Conservation (phyloP, 2,329 filamentous ascomycete genomes). For the Aspergillus arachidicola region DNA sequence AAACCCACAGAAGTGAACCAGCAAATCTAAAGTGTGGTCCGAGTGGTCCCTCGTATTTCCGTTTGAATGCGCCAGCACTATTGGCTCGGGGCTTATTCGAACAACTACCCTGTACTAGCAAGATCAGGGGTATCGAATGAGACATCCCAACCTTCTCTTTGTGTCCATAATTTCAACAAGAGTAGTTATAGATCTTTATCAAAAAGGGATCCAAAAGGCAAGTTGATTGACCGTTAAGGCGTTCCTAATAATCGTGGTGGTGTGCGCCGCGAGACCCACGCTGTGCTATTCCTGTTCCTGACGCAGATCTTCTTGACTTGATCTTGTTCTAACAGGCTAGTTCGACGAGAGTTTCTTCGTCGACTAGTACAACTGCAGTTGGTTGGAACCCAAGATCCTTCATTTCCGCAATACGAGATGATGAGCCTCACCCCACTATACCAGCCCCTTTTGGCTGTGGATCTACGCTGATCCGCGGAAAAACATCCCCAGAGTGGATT, state of each 20-base stretch:
- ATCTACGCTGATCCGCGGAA: not conserved
- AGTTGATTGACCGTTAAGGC: not conserved
- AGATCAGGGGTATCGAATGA: not conserved
- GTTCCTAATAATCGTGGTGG: not conserved
- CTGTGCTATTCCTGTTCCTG: not conserved
- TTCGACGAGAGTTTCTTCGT: conserved; percentile 23
- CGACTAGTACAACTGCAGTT: not conserved
- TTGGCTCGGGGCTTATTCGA: not conserved
- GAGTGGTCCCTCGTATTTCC: conserved; percentile 8
- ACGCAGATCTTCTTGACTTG: not conserved
- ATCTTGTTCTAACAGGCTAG: not conserved
- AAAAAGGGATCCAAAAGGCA: not conserved
- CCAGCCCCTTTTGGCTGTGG: not conserved
- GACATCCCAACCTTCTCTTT: not conserved
- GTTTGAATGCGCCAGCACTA: not conserved
- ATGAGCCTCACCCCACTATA: not conserved
- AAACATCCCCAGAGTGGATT: not conserved
- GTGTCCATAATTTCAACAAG: not conserved
- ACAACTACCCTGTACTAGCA: not conserved
- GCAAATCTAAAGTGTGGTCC: not conserved
- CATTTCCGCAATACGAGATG: conserved; percentile 2
- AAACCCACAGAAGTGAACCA: not conserved
- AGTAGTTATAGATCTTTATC: not conserved
- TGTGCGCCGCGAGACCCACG: not conserved
- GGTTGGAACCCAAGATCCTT: not conserved